A percentile compares a stretch with the other conserved stretches of the same genome.
These are phyloP conservation scores for Oryza meyeriana DNA, from an alignment of 176 grass and related monocot species.

Conservation along the genomic window DNA sequence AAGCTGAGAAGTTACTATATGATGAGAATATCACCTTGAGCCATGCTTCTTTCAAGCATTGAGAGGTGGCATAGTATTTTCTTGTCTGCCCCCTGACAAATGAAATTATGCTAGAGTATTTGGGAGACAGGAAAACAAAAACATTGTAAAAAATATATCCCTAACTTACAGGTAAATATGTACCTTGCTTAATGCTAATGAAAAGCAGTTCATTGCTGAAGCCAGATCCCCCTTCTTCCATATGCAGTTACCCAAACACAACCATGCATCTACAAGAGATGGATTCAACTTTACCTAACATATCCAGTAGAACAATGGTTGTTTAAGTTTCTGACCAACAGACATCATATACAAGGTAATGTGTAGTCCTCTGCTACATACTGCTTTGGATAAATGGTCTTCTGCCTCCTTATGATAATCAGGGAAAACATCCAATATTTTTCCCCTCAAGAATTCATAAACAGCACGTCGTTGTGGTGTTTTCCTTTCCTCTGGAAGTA, in stretches of 20 bases:
- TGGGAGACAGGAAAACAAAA: conserved; percentile 1
- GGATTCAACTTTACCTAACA: conserved; percentile 98
- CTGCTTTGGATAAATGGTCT: conserved; percentile 99
- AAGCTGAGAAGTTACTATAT: neutral
- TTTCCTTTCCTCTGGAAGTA: conserved; percentile 67
- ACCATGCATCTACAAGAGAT: conserved; percentile 89
- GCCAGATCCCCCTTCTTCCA: conserved; percentile 98
- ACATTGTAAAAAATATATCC: neutral
- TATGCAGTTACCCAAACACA: conserved; percentile 95
- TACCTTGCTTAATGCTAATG: conserved; percentile 82
- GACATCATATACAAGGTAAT: conserved; percentile 24
- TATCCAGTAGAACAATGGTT: conserved; percentile 33
- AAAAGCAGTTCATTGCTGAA: conserved; percentile 84
- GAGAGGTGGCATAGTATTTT: conserved; percentile 90
- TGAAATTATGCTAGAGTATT: conserved; percentile 27
- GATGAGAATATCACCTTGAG: conserved; percentile 65
- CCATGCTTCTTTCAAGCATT: conserved; percentile 97
- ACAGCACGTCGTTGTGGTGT: conserved; percentile 66
- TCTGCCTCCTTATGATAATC: conserved; percentile 94
- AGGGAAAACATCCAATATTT: conserved; percentile 81
- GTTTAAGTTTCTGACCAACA: conserved; percentile 14
- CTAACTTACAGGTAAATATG: conserved; percentile 31
- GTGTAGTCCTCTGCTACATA: conserved; percentile 45
- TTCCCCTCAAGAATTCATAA: conserved; percentile 89
- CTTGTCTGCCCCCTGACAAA: conserved; percentile 80